phyloP scores from a whole-genome alignment of 2,329 filamentous ascomycete genomes.

The Parascedosporium putredinis region DNA sequence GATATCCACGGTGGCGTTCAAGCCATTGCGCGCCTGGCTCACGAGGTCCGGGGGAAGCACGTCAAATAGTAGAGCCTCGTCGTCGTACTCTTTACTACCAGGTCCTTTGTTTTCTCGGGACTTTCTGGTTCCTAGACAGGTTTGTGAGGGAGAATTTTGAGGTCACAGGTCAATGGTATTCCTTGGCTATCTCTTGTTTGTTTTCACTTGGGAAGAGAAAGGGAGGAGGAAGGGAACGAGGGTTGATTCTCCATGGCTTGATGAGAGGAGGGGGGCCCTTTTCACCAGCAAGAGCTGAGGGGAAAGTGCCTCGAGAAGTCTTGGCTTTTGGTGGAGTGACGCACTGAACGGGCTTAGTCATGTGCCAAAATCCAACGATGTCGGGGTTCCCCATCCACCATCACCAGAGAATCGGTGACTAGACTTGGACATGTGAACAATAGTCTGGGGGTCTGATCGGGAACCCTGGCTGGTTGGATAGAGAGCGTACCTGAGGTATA shows the following conservation, averaged over 20 bases:
- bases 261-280: slow-evolving; percentile 5
- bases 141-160: too few relatives aligned
- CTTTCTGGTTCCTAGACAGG: too few relatives aligned
- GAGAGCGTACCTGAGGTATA: too few relatives aligned
- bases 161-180: too few relatives aligned
- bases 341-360: background rate
- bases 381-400: background rate
- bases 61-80: too few relatives aligned
- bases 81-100: too few relatives aligned
- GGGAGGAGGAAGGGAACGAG: slow-evolving; percentile 1
- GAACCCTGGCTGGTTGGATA: too few relatives aligned
- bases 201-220: background rate
- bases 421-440: background rate
- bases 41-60: background rate
- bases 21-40: background rate
- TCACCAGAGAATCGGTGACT: background rate
- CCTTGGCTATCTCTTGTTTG: too few relatives aligned
- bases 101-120: too few relatives aligned
- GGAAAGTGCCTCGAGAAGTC: background rate
- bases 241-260: too few relatives aligned
- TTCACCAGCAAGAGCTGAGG: background rate
- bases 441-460: background rate
- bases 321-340: slow-evolving; percentile 1
- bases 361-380: background rate
- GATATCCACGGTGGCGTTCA: background rate